phyloP scores from a whole-genome alignment of 768 basidiomycete species.

The Leccinum pellstonianum region DNA sequence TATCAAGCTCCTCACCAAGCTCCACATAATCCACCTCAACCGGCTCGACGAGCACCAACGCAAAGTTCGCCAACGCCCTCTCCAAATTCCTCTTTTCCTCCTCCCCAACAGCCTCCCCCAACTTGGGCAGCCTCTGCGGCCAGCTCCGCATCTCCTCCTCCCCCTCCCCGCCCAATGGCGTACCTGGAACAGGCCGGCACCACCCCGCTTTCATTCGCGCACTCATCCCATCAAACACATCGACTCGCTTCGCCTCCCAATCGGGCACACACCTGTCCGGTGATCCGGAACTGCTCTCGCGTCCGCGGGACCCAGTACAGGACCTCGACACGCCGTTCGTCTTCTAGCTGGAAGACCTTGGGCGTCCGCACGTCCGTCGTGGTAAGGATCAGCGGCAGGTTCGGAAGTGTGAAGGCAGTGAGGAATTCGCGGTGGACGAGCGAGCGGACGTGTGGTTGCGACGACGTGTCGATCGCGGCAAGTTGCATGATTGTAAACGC shows the following conservation, averaged over 20 bases:
- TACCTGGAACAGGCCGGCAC: constrained; percentile 68
- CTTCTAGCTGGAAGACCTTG: constrained; percentile 59
- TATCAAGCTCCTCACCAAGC: constrained; percentile 56
- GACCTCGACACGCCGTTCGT: constrained; percentile 48
- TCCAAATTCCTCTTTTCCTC: constrained; percentile 47
- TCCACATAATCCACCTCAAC: constrained; percentile 67
- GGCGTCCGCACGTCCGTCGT: constrained; percentile 74
- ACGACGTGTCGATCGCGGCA: constrained; percentile 25
- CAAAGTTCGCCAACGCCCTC: constrained; percentile 62
- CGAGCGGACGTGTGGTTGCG: constrained; percentile 60
- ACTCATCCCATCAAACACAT: constrained; percentile 58
- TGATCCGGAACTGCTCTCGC: constrained; percentile 72
- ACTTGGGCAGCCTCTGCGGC: constrained; percentile 55
- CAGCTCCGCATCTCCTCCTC: constrained; percentile 60
- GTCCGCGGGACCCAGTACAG: constrained; percentile 73
- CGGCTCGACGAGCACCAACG: constrained; percentile 73
- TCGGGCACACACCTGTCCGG: constrained; percentile 44
- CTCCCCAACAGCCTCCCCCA: constrained; percentile 43
- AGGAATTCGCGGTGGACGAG: constrained; percentile 62
- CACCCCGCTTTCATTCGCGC: constrained; percentile 68
- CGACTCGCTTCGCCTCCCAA: constrained; percentile 64
- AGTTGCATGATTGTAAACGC: constrained; percentile 55
- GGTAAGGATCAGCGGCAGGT: constrained; percentile 60
- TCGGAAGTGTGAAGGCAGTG: constrained; percentile 31
- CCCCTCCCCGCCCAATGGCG: constrained; percentile 41